Base-by-base conservation (phyloP, 768 basidiomycete genomes). In the Boletellus ananas region DNA sequence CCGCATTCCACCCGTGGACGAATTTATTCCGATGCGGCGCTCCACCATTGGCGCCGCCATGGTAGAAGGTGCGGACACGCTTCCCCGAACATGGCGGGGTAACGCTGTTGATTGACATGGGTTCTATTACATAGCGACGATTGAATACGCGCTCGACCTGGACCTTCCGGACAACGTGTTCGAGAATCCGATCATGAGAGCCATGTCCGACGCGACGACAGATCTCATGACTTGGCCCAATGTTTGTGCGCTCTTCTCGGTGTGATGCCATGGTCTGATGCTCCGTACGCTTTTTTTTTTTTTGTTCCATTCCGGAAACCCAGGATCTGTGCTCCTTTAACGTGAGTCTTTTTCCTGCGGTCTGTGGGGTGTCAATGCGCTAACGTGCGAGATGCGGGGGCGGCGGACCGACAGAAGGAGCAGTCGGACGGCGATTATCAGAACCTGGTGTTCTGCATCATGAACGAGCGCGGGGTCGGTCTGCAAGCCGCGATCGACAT, bases 141-240 rank as follows among this genome's bases (percentile, higher is more conserved):
- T 72, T 34, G 70, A 72, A 45, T 72, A 72, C 40, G 70, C 70
- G 16, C 56, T 72, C 5, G 70, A 72, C 54, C 44, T 72, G 39
- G 61, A 72, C 42, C 61, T 72, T 34, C 70, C 70, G 13, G 67
- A 71, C 21, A 54, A 64, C 21, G 69, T 72, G 5, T 72, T 72
- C 50, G 63, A 68, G 33, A 61, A 56, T 42, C 65, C 70, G 3
- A 60, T 69, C 17, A 60, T 72, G 6, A 54, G 56, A 50, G 67
- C 59, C 17, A 70, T 72, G 70, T 72, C 70, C 34, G 64, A 71
- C n/a, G 70, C 70, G n/a, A 71, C 68, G 0, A 71, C 53, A 14
- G 70, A 72, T 47, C 66, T 72, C 16, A 72, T 72, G 70, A 72
- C 70, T 1, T 72, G 70, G 70, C 70, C 70, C n/a, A 72, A 72